Conservation (phyloP, 1,284 basidiomycete genomes). For the Ustilago shanxiensis region DNA sequence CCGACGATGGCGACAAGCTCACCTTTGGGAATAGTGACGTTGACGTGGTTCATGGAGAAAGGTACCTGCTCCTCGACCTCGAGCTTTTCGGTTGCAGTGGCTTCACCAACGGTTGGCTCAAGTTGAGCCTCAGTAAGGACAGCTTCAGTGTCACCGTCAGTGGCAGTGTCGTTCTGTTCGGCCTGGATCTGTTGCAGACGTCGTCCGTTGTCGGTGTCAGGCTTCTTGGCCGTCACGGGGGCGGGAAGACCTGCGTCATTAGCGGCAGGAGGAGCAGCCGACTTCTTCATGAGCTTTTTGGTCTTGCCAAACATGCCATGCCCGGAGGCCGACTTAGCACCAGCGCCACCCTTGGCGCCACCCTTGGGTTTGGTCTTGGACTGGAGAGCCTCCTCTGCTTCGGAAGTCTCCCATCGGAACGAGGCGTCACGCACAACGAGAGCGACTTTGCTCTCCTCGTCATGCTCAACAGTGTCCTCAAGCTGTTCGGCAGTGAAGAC, state of each 20-base stretch:
- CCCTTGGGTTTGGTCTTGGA: conserved; percentile 27
- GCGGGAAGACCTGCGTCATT: conserved; percentile 32
- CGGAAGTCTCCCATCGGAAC: conserved; percentile 60
- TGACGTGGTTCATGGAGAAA: conserved; percentile 56
- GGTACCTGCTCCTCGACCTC: conserved; percentile 44
- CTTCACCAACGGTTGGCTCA: conserved; percentile 30
- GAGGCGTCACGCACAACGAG: conserved; percentile 44
- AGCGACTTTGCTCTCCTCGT: conserved; percentile 66
- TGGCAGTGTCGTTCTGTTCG: conserved; percentile 32
- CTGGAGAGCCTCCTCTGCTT: conserved; percentile 39
- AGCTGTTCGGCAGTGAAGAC: conserved; percentile 78
- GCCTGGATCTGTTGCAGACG: conserved; percentile 43
- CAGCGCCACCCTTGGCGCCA: conserved; percentile 20
- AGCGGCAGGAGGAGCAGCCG: conserved; percentile 26
- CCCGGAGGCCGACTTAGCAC: conserved; percentile 5
- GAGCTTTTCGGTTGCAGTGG: conserved; percentile 19
- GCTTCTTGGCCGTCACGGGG: conserved; percentile 28
- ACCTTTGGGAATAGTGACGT: conserved; percentile 50
- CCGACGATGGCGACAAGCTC: conserved; percentile 66
- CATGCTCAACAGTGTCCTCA: conserved; percentile 79
- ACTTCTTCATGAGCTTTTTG: conserved; percentile 35
- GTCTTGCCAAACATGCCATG: conserved; percentile 39
- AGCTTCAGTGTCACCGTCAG: conserved; percentile 36
- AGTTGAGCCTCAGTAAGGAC: conserved; percentile 36
- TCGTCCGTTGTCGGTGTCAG: conserved; percentile 31